These are phyloP conservation scores for Globisporangium uncinulatum DNA, from an alignment of 352 stramenopile species.

Conservation along the genomic window DNA sequence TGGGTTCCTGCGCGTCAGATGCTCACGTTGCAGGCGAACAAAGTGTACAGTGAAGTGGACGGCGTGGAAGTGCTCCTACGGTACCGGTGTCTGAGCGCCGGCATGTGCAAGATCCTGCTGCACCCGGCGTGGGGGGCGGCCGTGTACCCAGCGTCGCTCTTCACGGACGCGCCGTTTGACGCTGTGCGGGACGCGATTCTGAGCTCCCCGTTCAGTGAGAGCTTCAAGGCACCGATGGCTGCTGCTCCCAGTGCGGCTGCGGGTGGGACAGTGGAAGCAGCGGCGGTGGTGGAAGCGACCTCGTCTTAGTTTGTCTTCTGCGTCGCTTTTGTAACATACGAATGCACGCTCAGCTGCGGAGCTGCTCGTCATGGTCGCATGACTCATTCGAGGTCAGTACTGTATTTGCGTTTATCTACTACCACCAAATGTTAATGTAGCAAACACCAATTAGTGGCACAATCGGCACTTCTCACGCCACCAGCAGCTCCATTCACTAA, in stretches of 20 bases:
- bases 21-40: conserved; percentile 88
- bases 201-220: conserved; percentile 21
- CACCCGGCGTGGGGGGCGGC: conserved; percentile 93
- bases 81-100: conserved; percentile 83
- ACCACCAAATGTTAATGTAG: not conserved
- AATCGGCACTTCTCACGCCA: not conserved
- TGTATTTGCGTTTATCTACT: not conserved
- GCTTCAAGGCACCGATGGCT: conserved; percentile 1
- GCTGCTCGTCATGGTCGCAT: not conserved
- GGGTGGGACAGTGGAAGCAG: not conserved
- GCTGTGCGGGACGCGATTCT: conserved; percentile 64
- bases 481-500: conserved; percentile 3
- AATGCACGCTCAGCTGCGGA: not conserved
- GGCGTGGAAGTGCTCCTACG: conserved; percentile 87
- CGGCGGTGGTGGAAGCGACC: not conserved
- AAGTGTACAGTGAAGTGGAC: conserved; percentile 96
- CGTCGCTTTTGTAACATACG: conserved; percentile 14
- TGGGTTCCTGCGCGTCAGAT: conserved; percentile 46
- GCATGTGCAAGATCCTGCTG: conserved; percentile 96
- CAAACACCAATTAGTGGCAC: not conserved
- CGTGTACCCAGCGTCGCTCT: conserved; percentile 96
- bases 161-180: conserved; percentile 90
- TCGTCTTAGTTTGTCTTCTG: not conserved
- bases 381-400: no score
- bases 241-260: not conserved